Base-by-base conservation (phyloP, 225 moss, liverwort and hornwort species). In the Antitrichia curtipendula region DNA sequence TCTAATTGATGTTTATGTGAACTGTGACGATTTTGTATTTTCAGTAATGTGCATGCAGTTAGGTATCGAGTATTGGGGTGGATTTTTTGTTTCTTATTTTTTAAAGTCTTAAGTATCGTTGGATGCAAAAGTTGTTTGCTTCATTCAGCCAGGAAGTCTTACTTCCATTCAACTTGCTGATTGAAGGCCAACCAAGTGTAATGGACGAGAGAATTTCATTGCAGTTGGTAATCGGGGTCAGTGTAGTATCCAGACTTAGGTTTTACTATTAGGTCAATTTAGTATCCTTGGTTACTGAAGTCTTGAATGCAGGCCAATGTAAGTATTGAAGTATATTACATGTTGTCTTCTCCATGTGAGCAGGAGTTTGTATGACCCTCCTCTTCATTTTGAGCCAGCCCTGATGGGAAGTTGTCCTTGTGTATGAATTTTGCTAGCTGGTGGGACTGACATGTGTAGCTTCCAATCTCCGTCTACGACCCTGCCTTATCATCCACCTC, bases 401-500 rank as follows among this genome's bases (percentile, higher is more conserved):
- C 21, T 23, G 82, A 76, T 50, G 81, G 76, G 70, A 86, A 75
- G 57, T 89, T 71, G 85, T 86, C 52, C 58, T 85, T 85, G 79
- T 69, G 50, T 59, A 63, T 85, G 78, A 88, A 85, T 73, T 62
- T 70, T 85, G 82, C 78, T 85, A 81, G 82, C 69, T 86, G 88
- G 79, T 91, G 87, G 90, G 81, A 79, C 75, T 88, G 90, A 36
- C 69, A 66, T 85, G 85, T 90, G 94, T 86, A 98, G 96, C 94
- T 98, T 87, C 65, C 82, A 18, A 86, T 96, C 4, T 93, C 93
- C 73, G 80, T 96, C 45, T 98, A 94, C 87, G 90, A 98, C 86
- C 95, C 96, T 65, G 63, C 12, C 53, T 69, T 65, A 43, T 96
- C 98, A 17, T 80, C 86, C 56, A 94, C 96, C 16, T 88, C 90